Evolutionary conservation across 2,329 filamentous ascomycete genomes (phyloP).

Genomic region (Pseudogymnoascus sp.): DNA sequence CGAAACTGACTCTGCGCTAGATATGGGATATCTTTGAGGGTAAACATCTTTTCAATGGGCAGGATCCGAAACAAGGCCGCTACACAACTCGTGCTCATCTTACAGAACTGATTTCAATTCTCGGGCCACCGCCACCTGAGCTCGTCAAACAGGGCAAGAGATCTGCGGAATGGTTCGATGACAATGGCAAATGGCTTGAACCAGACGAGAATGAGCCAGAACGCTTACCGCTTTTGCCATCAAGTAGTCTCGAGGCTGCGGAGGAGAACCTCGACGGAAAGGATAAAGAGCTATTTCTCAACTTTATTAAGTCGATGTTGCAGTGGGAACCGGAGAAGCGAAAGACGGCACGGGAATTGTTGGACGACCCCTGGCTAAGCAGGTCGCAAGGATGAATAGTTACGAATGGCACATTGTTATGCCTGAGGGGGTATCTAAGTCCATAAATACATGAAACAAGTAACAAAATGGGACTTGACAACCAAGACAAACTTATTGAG

Average conservation of each 20-base stretch:
- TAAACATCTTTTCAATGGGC: conserved; percentile 15
- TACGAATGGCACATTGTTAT: not conserved
- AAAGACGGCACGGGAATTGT: conserved; percentile 16
- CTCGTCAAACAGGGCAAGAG: conserved; percentile 13
- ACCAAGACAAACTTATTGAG: too few relatives aligned
- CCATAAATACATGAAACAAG: not conserved
- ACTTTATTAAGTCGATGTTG: conserved; percentile 16
- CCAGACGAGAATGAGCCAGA: conserved; percentile 14
- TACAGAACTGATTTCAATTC: conserved; percentile 17
- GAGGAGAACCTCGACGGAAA: conserved; percentile 16
- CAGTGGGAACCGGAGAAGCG: conserved; percentile 18
- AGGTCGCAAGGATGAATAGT: conserved; percentile 12
- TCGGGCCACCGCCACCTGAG: conserved; percentile 16
- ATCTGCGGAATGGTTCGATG: conserved; percentile 16
- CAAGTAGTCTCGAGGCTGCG: conserved; percentile 15
- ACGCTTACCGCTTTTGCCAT: conserved; percentile 15
- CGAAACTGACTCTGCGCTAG: conserved; percentile 12
- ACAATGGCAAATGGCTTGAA: conserved; percentile 15
- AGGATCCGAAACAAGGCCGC: conserved; percentile 12
- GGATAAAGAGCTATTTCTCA: conserved; percentile 16
- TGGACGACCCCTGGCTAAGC: conserved; percentile 15
- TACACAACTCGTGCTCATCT: conserved; percentile 19
- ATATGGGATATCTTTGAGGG: conserved; percentile 19
- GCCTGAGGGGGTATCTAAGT: not conserved
- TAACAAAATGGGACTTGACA: not conserved